Percentiles rank a stretch among this genome's conserved stretches.
Evolutionary conservation across 1,284 basidiomycete genomes (phyloP).

Genomic region (Inonotus hispidus): DNA sequence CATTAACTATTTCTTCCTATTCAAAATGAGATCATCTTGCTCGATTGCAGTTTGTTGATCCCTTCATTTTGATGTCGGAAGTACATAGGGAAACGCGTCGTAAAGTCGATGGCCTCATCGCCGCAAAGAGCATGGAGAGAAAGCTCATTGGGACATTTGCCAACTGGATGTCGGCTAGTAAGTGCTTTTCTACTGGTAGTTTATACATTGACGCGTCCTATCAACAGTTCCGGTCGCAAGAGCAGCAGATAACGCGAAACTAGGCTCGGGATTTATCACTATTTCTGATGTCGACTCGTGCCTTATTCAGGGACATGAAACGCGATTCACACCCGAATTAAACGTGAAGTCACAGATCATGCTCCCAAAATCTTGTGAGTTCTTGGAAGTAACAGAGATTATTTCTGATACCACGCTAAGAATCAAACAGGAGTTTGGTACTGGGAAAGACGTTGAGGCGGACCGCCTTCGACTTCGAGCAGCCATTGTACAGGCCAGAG

Average conservation of each 20-base stretch:
- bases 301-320: slow-evolving; percentile 74
- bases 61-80: slow-evolving; percentile 84
- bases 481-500: slow-evolving; percentile 51
- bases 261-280: slow-evolving; percentile 71
- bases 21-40: background rate
- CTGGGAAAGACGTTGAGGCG: slow-evolving; percentile 74
- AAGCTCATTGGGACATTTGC: slow-evolving; percentile 81
- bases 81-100: slow-evolving; percentile 83
- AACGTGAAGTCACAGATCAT: slow-evolving; percentile 81
- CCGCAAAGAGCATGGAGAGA: slow-evolving; percentile 88
- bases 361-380: slow-evolving; percentile 80
- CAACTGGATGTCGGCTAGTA: slow-evolving; percentile 86
- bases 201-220: background rate
- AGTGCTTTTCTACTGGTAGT: slow-evolving; percentile 31
- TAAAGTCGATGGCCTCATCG: slow-evolving; percentile 84
- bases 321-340: slow-evolving; percentile 77
- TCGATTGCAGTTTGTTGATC: slow-evolving; percentile 81
- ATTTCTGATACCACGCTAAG: slow-evolving; percentile 82
- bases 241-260: slow-evolving; percentile 83
- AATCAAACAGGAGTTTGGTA: slow-evolving; percentile 88
- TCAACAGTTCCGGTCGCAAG: slow-evolving; percentile 83
- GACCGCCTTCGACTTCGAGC: slow-evolving; percentile 50
- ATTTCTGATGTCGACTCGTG: slow-evolving; percentile 76
- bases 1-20: slow-evolving; percentile 20
- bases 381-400: slow-evolving; percentile 81